Evolutionary conservation across 495 filamentous ascomycete species (phyloP).

Genomic region (Penicillium atrosanguineum): DNA sequence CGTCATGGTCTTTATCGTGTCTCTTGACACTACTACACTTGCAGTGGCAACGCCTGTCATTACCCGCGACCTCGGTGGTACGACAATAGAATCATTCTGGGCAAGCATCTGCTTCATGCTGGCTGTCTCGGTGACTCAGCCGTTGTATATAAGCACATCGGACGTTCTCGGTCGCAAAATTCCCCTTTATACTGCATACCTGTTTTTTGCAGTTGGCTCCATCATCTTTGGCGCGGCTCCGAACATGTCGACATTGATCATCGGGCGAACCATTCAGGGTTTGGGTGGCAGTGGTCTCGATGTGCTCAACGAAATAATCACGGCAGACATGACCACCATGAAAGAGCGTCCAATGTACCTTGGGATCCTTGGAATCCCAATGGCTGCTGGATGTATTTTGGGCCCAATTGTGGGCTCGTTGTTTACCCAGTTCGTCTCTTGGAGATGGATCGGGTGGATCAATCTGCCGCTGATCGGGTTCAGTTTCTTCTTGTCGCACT

Average conservation of each 20-base stretch:
- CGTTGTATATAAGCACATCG: conserved; percentile 40
- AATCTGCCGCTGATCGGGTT: conserved; percentile 57
- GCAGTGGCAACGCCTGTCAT: conserved; percentile 66
- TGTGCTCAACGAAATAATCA: conserved; percentile 31
- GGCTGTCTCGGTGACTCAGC: conserved; percentile 31
- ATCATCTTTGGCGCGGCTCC: conserved; percentile 35
- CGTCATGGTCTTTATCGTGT: conserved; percentile 59
- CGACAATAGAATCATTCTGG: conserved; percentile 54
- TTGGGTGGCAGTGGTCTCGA: conserved; percentile 34
- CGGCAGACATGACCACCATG: conserved; percentile 40
- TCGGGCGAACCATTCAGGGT: conserved; percentile 34
- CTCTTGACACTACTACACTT: conserved; percentile 67
- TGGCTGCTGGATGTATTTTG: conserved; percentile 24
- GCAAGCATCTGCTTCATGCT: conserved; percentile 45
- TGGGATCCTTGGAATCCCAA: conserved; percentile 23
- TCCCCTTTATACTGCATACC: conserved; percentile 37
- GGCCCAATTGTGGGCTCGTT: conserved; percentile 39
- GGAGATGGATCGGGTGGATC: conserved; percentile 68
- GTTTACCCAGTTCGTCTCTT: conserved; percentile 37
- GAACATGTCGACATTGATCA: conserved; percentile 32
- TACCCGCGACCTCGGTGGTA: conserved; percentile 36
- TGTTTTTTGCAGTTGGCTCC: conserved; percentile 42
- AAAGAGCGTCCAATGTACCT: conserved; percentile 35
- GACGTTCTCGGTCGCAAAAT: conserved; percentile 53
- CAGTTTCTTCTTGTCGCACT: conserved; percentile 46